phyloP scores from a whole-genome alignment of 352 stramenopile species.

The Pythium phragmitis region DNA sequence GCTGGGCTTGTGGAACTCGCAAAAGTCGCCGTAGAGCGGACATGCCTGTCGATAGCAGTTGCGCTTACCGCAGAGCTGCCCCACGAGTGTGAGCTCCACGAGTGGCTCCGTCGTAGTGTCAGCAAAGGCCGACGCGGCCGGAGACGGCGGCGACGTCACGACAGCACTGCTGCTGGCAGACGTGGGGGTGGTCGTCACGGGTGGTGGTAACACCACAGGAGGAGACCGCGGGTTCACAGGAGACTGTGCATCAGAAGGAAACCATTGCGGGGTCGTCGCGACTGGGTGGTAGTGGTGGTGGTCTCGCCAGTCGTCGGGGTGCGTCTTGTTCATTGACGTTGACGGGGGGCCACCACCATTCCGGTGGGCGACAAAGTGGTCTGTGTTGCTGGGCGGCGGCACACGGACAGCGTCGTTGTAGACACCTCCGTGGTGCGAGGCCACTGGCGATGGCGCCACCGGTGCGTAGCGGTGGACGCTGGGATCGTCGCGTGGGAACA shows the following conservation, averaged over 20 bases:
- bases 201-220: not conserved
- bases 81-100: slow-evolving; percentile 23
- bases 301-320: slow-evolving; percentile 1
- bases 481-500: not conserved
- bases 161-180: not conserved
- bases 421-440: not conserved
- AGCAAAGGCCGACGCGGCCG: not conserved
- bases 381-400: not conserved
- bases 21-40: slow-evolving; percentile 47
- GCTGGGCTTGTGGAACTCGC: slow-evolving; percentile 65
- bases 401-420: not conserved
- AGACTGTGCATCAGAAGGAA: not conserved
- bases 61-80: slow-evolving; percentile 52
- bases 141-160: not conserved
- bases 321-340: not conserved
- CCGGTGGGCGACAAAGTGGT: not conserved
- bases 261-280: not conserved
- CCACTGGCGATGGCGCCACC: not conserved
- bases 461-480: not conserved
- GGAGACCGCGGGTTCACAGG: not conserved
- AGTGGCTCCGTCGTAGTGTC: not conserved
- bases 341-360: not conserved
- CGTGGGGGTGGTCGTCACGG: too few species aligned
- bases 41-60: slow-evolving; percentile 50
- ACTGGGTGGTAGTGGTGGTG: not conserved